phyloP scores from a whole-genome alignment of 345 rosid genomes.

The Rhodamnia rubescens region DNA sequence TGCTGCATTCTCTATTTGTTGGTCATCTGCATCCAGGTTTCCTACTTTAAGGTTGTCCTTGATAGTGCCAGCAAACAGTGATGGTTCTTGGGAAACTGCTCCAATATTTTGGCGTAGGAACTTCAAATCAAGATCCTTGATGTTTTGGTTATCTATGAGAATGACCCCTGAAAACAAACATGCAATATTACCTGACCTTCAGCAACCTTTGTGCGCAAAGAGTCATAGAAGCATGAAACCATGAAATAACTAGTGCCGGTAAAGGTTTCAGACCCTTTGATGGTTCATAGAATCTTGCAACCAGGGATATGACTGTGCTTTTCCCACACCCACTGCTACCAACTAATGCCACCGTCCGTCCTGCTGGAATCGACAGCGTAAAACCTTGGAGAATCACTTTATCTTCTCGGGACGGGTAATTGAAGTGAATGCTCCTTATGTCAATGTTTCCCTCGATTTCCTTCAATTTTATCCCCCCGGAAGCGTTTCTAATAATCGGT shows the following conservation, averaged over 20 bases:
- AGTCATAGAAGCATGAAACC: background rate
- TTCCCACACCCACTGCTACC: slow-evolving; percentile 66
- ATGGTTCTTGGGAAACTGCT: slow-evolving; percentile 54
- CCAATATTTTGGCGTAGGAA: slow-evolving; percentile 40
- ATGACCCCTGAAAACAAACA: slow-evolving; percentile 24
- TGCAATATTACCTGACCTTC: background rate
- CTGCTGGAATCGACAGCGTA: slow-evolving; percentile 47
- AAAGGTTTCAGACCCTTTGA: slow-evolving; percentile 18
- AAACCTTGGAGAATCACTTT: slow-evolving; percentile 37
- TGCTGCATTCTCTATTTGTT: slow-evolving; percentile 35
- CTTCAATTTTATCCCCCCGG: slow-evolving; percentile 11
- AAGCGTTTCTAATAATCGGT: slow-evolving; percentile 17
- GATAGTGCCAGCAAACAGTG: slow-evolving; percentile 49
- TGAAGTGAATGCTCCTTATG: slow-evolving; percentile 25
- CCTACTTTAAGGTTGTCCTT: slow-evolving; percentile 51
- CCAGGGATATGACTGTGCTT: slow-evolving; percentile 45
- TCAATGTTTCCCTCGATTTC: slow-evolving; percentile 34
- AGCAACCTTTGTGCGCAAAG: background rate
- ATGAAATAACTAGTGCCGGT: background rate
- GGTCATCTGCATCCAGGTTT: slow-evolving; percentile 39
- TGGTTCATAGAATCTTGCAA: slow-evolving; percentile 59
- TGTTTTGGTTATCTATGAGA: slow-evolving; percentile 36
- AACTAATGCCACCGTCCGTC: slow-evolving; percentile 44
- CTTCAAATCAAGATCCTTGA: slow-evolving; percentile 40
- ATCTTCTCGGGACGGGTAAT: slow-evolving; percentile 49